These are phyloP conservation scores for Aegilops speltoides DNA, from an alignment of 176 grass and related monocot species.

Conservation along the genomic window DNA sequence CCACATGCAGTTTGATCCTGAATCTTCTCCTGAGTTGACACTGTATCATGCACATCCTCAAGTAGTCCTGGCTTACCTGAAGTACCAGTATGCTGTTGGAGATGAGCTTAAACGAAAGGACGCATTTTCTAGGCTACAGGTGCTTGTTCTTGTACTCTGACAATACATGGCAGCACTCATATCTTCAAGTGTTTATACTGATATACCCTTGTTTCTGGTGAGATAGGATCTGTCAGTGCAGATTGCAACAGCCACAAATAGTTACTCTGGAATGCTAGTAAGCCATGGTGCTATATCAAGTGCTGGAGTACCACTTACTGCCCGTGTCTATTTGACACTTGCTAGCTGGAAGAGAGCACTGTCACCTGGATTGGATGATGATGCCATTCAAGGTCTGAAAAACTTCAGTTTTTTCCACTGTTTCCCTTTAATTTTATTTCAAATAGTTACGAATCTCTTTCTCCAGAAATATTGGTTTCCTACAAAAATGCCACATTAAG, in stretches of 20 bases:
- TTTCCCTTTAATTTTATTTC: constrained; percentile 20
- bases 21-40: constrained; percentile 70
- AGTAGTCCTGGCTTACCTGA: constrained; percentile 88
- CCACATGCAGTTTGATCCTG: constrained; percentile 80
- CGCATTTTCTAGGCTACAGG: constrained; percentile 85
- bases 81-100: constrained; percentile 89
- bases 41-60: constrained; percentile 78
- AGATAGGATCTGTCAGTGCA: constrained; percentile 74
- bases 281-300: constrained; percentile 33
- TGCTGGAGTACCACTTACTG: constrained; percentile 81
- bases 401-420: neutral
- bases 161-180: neutral
- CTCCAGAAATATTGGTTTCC: constrained; percentile 78
- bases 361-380: constrained; percentile 86
- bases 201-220: constrained; percentile 29
- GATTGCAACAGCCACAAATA: constrained; percentile 58
- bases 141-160: constrained; percentile 23
- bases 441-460: constrained; percentile 8
- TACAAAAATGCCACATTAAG: constrained; percentile 84
- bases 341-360: constrained; percentile 88
- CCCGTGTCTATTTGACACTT: constrained; percentile 93
- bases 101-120: constrained; percentile 85
- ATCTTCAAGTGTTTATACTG: constrained; percentile 1
- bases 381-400: constrained; percentile 78
- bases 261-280: constrained; percentile 41